A percentile compares a stretch with the other conserved stretches of the same genome.
phyloP scores from a whole-genome alignment of 768 basidiomycete genomes.

The Boletus vinaceobasis region DNA sequence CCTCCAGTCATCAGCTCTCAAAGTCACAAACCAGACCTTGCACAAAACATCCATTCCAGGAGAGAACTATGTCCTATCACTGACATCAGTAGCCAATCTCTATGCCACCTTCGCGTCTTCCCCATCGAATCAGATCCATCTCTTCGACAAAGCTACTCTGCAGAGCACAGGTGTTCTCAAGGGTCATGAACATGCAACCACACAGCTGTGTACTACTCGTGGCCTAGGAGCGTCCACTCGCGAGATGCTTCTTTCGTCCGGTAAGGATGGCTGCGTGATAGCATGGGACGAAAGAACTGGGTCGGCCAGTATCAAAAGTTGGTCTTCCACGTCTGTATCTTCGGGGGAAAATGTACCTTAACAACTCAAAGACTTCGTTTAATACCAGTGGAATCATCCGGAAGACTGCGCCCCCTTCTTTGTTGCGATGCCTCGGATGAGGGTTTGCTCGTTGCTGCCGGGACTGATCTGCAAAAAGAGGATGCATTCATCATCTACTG shows the following conservation, averaged over 20 bases:
- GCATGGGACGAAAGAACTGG: constrained; percentile 71
- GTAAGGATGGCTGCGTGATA: constrained; percentile 67
- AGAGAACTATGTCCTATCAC: constrained; percentile 57
- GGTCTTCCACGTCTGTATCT: constrained; percentile 25
- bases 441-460: constrained; percentile 73
- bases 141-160: constrained; percentile 61
- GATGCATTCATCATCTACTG: constrained; percentile 86
- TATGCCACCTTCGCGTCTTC: constrained; percentile 64
- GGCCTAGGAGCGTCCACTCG: constrained; percentile 40
- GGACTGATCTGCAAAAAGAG: constrained; percentile 75
- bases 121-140: constrained; percentile 58
- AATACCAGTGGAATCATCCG: constrained; percentile 46
- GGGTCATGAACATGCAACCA: constrained; percentile 59
- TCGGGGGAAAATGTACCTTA: constrained; percentile 20
- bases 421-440: constrained; percentile 70
- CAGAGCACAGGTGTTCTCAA: constrained; percentile 43
- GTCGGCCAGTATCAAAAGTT: constrained; percentile 56
- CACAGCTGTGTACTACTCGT: constrained; percentile 47
- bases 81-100: constrained; percentile 47
- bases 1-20: constrained; percentile 20
- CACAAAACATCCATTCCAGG: constrained; percentile 36
- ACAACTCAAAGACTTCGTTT: constrained; percentile 36
- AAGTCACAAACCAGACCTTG: constrained; percentile 20
- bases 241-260: constrained; percentile 57
- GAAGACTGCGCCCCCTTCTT: constrained; percentile 45